Base-by-base conservation (phyloP, 345 rosid genomes). In the Cardamine chenopodiifolia region DNA sequence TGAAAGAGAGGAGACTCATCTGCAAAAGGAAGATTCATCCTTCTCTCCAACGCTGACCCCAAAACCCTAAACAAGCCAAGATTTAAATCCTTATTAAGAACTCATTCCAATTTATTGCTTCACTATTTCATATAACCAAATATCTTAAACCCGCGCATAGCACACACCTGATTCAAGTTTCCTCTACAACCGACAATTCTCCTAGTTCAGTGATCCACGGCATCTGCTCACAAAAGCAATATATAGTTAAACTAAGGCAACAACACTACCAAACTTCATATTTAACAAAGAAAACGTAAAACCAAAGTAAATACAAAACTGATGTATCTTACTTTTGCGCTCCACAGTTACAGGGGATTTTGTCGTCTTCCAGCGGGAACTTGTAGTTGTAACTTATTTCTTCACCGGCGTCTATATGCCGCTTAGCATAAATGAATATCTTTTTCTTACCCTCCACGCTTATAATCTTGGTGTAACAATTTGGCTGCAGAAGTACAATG, bases 301-400 rank as follows among this genome's bases (percentile, higher is more conserved):
- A 18, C 42, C 1, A 1, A 29, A 66, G 55, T 17, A 58, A 19
- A 62, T 19, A 28, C 17, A 47, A 60, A 69, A 26, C 11, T 28
- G 31, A 57, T 60, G 54, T 28, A 77, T 73, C 92, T 90, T 85
- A 92, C 99, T 88, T 96, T 81, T 68, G 89, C 14, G 97, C 83
- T 81, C 97, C 90, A 80, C 99, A 96, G 88, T 90, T 88, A 84
- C 99, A 96, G 19, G 98, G 99, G 35, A 92, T 96, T 81, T 96
- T 96, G 68, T 89, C 81, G 65, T 90, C 98, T 80, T 92, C 99
- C 84, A 96, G 77, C 9, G 98, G 99, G 81, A 96, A 92, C 75
- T 89, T 96, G 88, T 92, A 96, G 83, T 96, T 96, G 76, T 96
- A 96, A 68, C 96, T 84, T 61, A 96, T 82, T 82, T 96, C 99